Percentiles rank a stretch among this genome's conserved stretches.
Conservation (phyloP, 768 basidiomycete species). For the Pulveroboletus frians region DNA sequence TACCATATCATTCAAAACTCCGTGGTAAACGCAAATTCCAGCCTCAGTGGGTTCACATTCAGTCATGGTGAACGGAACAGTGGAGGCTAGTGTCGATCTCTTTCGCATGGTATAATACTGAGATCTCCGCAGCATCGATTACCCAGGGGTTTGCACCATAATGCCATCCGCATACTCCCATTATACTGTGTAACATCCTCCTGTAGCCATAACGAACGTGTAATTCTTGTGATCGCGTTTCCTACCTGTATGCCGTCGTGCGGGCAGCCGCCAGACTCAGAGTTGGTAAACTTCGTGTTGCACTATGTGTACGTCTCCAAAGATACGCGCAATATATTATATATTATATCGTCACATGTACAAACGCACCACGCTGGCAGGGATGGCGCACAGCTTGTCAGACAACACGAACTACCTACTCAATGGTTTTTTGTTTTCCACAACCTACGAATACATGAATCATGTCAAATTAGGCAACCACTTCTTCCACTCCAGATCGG, state of each 20-base stretch:
- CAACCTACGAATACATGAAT: neutral
- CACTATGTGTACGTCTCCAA: no score
- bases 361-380: no score
- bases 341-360: no score
- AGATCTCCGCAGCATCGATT: neutral
- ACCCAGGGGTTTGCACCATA: neutral
- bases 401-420: no score
- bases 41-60: neutral
- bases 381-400: no score
- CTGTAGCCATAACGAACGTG: neutral
- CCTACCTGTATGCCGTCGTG: no score
- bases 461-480: slow-evolving; percentile 27
- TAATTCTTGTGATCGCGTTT: neutral
- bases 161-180: neutral
- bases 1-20: slow-evolving; percentile 1
- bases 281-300: neutral
- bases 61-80: neutral
- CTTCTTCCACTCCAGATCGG: slow-evolving; percentile 33
- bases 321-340: no score
- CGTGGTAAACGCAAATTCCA: slow-evolving; percentile 4
- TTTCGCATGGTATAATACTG: neutral
- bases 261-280: no score
- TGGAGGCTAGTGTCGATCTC: neutral
- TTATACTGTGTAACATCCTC: neutral
- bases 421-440: no score